Base-by-base conservation (phyloP, 2,329 filamentous ascomycete genomes). In the Arthrinium phaeospermum region DNA sequence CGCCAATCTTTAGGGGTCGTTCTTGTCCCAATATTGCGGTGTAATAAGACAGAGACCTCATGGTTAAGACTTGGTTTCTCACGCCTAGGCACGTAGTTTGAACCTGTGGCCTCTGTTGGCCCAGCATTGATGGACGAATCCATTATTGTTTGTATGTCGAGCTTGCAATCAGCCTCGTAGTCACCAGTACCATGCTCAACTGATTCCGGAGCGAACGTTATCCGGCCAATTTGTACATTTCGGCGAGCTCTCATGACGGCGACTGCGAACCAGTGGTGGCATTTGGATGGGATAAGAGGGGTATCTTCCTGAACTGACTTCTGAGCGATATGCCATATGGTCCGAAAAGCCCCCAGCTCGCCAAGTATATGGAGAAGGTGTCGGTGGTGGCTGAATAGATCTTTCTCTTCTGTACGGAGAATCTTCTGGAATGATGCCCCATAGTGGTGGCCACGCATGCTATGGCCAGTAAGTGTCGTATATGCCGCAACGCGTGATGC, bases 311-410 rank as follows among this genome's bases (percentile, higher is more conserved):
- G 34, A 41, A 3, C 4, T 41, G 57, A 41, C n/a, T 27, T 44
- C 22, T 24, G 37, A 24, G 47, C 77, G 37, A 77, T 68, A 73
- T 80, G 71, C 78, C 78, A 80, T 70, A 81, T 71, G 6, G 77
- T 77, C 30, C 79, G 76, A 64, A 78, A 78, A 10, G 79, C 78
- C 27, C 80, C 78, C 10, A 80, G 51, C 47, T 75, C 74, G 24
- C 73, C 78, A 30, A 81, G 75, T 57, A 75, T 77, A 41, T 70
- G 45, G 37, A 79, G 34, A 49, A 78, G 78, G 37, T 70, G 49
- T 44, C 30, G 19, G 27, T 41, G 13, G 45, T 44, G 49, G 16
- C 46, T 34, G 24, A 61, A 6, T 22, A 30, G 30, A 41, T 41
- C 57, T 41, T 6, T 4, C 5, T 8, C 10, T 22, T 12, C 34